Evolutionary conservation across 1,139 yeast species (phyloP).

Genomic region (Wickerhamomyces sp.): DNA sequence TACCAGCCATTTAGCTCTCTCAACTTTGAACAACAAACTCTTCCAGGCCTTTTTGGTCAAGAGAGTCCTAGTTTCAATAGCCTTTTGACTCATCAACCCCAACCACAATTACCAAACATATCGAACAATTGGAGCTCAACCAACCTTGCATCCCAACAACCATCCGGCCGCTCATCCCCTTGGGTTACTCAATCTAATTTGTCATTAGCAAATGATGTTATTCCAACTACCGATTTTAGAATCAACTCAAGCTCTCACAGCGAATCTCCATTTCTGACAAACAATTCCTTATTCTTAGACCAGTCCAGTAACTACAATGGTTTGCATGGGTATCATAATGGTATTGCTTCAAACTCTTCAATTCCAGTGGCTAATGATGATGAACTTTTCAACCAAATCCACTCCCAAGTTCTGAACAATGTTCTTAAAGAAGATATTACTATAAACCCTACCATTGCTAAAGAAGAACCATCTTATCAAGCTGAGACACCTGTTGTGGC

Average conservation of each 20-base stretch:
- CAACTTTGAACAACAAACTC: constrained; percentile 8
- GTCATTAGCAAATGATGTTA: not conserved
- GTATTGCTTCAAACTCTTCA: not conserved
- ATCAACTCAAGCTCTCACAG: constrained; percentile 1
- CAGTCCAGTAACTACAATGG: not conserved
- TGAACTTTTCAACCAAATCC: constrained; percentile 34
- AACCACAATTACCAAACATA: constrained; percentile 14
- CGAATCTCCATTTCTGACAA: constrained; percentile 16
- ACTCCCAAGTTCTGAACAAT: constrained; percentile 36
- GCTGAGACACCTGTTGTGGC: not conserved
- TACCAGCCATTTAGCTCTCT: not conserved
- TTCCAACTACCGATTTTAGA: constrained; percentile 9
- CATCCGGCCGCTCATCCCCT: constrained; percentile 20
- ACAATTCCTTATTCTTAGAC: not conserved
- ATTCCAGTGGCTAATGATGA: constrained; percentile 14
- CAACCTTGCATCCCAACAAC: not conserved
- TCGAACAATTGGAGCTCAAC: constrained; percentile 9
- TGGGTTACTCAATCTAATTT: constrained; percentile 15
- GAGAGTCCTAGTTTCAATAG: not conserved
- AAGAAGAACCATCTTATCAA: constrained; percentile 1
- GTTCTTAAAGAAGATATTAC: constrained; percentile 15
- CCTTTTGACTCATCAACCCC: constrained; percentile 8
- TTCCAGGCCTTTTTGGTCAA: constrained; percentile 4
- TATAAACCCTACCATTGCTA: not conserved
- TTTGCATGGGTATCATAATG: not conserved